Conservation (phyloP, 768 basidiomycete genomes). For the Paxillus ammoniavirescens region DNA sequence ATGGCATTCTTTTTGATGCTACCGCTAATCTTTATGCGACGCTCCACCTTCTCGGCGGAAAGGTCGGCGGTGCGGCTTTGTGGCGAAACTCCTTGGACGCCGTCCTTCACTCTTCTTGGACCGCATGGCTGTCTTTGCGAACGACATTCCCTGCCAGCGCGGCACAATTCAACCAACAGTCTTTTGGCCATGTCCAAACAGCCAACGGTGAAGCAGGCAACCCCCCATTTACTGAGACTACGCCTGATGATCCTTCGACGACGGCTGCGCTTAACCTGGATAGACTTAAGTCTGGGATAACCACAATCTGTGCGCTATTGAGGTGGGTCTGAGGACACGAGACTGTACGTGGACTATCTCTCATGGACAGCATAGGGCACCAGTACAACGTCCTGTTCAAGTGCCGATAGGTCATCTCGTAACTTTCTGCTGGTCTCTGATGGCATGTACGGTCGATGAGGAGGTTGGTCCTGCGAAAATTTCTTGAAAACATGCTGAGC, state of each 20-base stretch:
- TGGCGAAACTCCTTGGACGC: slow-evolving; percentile 81
- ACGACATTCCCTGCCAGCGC: slow-evolving; percentile 52
- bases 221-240: slow-evolving; percentile 12
- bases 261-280: slow-evolving; percentile 58
- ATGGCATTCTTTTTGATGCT: slow-evolving; percentile 39
- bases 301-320: slow-evolving; percentile 53
- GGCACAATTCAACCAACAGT: slow-evolving; percentile 32
- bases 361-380: slow-evolving; percentile 38
- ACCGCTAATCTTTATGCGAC: slow-evolving; percentile 59
- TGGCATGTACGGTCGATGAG: slow-evolving; percentile 48
- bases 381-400: slow-evolving; percentile 59
- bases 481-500: slow-evolving; percentile 3
- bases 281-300: slow-evolving; percentile 53
- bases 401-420: slow-evolving; percentile 66
- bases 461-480: slow-evolving; percentile 30
- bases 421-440: slow-evolving; percentile 50
- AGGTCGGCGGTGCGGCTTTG: slow-evolving; percentile 64
- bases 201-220: slow-evolving; percentile 10
- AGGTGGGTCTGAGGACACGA: slow-evolving; percentile 35
- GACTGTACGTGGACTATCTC: not conserved
- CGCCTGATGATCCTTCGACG: slow-evolving; percentile 46
- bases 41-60: slow-evolving; percentile 74
- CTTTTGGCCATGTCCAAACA: slow-evolving; percentile 1
- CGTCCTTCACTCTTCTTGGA: slow-evolving; percentile 64
- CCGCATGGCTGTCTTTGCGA: slow-evolving; percentile 54